Evolutionary conservation across 345 rosid species (phyloP).

Genomic region (Eucalyptus sp.): DNA sequence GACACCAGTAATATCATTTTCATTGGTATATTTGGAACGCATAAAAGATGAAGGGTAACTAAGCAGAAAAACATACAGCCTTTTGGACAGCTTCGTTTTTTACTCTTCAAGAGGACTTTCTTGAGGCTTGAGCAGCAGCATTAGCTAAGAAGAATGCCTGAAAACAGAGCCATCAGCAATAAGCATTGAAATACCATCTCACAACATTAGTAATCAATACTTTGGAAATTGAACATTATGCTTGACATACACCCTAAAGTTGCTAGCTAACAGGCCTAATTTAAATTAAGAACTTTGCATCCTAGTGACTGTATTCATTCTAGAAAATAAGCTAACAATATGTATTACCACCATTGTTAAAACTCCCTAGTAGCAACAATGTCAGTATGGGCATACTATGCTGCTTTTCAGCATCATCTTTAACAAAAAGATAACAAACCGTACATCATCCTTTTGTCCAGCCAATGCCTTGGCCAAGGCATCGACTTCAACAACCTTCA

Average conservation of each 20-base stretch:
- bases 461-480: conserved; percentile 74
- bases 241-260: neutral
- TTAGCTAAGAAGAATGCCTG: conserved; percentile 48
- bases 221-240: too few relatives aligned
- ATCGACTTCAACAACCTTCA: conserved; percentile 80
- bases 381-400: neutral
- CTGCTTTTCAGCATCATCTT: neutral
- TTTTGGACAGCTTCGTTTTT: too few relatives aligned
- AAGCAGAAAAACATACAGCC: conserved; percentile 29
- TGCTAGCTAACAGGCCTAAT: neutral
- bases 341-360: neutral
- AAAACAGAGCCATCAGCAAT: neutral
- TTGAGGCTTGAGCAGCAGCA: too few relatives aligned
- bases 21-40: neutral
- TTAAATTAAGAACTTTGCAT: neutral
- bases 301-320: neutral
- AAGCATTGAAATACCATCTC: too few relatives aligned
- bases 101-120: too few relatives aligned
- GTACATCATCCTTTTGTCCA: conserved; percentile 74
- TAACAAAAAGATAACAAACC: neutral
- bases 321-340: neutral
- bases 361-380: neutral
- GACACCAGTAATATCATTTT: neutral
- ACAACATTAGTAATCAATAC: too few relatives aligned
- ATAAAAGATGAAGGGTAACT: neutral